phyloP scores from a whole-genome alignment of 495 filamentous ascomycete species.

The Hypomontagnella monticulosa region DNA sequence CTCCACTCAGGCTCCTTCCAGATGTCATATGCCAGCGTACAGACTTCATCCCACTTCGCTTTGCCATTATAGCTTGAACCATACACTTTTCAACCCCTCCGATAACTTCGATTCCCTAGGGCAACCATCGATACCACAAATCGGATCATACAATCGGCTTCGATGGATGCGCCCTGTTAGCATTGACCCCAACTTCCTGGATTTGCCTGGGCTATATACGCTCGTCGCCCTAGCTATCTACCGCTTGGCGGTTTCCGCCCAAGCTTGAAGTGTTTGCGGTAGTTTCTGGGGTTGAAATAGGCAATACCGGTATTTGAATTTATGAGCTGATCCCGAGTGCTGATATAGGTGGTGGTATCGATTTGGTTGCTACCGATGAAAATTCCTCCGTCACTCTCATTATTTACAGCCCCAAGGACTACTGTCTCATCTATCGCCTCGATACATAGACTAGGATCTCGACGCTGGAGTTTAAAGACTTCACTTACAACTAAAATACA shows the following conservation, averaged over 20 bases:
- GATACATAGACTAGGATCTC: slow-evolving; percentile 19
- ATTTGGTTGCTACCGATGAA: slow-evolving; percentile 32
- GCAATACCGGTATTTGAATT: background rate
- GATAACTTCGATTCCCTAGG: background rate
- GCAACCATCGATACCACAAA: background rate
- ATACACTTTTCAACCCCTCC: slow-evolving; percentile 5
- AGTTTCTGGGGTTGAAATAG: background rate
- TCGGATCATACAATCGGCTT: background rate
- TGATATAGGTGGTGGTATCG: background rate
- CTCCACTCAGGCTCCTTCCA: slow-evolving; percentile 19
- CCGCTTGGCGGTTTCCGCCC: background rate
- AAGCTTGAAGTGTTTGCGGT: background rate
- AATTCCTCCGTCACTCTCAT: slow-evolving; percentile 17
- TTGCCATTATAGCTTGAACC: slow-evolving; percentile 7
- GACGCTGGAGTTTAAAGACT: slow-evolving; percentile 17
- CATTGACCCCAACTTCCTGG: background rate
- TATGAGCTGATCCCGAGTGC: background rate
- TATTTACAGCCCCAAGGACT: slow-evolving; percentile 29
- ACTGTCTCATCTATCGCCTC: slow-evolving; percentile 15
- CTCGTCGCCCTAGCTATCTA: no score
- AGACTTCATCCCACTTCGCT: slow-evolving; percentile 25
- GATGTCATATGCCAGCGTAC: slow-evolving; percentile 1
- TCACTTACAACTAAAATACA: slow-evolving; percentile 5
- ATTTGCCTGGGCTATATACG: background rate
- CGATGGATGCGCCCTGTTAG: slow-evolving; percentile 1